These are phyloP conservation scores for Alternaria consortialis DNA, from an alignment of 2,329 filamentous ascomycete species.

Conservation along the genomic window DNA sequence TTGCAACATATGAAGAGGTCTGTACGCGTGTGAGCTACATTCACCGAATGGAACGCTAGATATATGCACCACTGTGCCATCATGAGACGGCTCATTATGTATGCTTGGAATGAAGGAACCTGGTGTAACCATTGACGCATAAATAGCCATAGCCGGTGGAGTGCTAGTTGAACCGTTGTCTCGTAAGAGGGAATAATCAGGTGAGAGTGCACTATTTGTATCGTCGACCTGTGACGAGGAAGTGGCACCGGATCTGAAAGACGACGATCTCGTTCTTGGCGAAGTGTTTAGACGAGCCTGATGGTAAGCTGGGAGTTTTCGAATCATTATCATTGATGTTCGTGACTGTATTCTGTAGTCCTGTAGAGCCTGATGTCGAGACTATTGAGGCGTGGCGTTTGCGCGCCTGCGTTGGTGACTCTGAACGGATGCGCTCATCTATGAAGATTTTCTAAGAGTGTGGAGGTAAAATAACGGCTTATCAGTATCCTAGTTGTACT, in stretches of 20 bases:
- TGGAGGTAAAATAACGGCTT: neutral
- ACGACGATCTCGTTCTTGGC: neutral
- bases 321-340: neutral
- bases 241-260: neutral
- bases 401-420: neutral
- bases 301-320: neutral
- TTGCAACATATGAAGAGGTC: neutral
- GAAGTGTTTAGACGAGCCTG: neutral
- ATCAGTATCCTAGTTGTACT: no score
- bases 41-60: neutral
- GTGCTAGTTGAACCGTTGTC: neutral
- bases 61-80: neutral
- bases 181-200: neutral
- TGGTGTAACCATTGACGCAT: neutral
- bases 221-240: neutral
- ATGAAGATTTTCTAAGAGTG: neutral
- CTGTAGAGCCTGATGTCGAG: neutral
- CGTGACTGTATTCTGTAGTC: neutral
- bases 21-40: neutral
- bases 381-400: neutral
- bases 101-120: neutral
- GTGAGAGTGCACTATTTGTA: neutral
- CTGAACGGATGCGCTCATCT: neutral
- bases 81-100: neutral
- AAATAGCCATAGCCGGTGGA: neutral